A percentile compares a stretch with the other conserved stretches of the same genome.
Evolutionary conservation across 2,329 filamentous ascomycete species (phyloP).

Genomic region (Dactylella cylindrospora): DNA sequence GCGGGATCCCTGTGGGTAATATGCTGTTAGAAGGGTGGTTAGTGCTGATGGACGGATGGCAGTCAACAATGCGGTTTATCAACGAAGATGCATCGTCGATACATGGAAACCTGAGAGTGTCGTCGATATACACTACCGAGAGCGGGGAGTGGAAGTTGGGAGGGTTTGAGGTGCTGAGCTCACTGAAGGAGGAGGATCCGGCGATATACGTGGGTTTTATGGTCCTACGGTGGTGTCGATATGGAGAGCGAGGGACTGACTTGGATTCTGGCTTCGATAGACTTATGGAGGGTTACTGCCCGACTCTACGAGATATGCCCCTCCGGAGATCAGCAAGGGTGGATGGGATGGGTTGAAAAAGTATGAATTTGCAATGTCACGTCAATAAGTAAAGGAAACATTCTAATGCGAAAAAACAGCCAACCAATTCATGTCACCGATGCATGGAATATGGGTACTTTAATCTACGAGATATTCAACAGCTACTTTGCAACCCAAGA

Average conservation of each 20-base stretch:
- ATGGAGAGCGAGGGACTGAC: neutral
- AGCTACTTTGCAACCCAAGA: conserved; percentile 74
- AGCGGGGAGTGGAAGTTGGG: conserved; percentile 97
- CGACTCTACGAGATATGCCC: conserved; percentile 78
- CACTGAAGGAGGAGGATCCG: conserved; percentile 92
- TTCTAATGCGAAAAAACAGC: conserved; percentile 29
- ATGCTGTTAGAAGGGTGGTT: neutral
- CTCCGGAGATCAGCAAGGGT: conserved; percentile 79
- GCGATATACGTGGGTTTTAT: conserved; percentile 70
- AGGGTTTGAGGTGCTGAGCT: conserved; percentile 90
- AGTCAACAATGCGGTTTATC: conserved; percentile 93
- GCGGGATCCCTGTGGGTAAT: conserved; percentile 43
- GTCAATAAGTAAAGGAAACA: too few relatives aligned
- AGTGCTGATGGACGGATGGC: conserved; percentile 16
- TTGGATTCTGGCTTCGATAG: conserved; percentile 53
- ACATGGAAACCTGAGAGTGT: conserved; percentile 80
- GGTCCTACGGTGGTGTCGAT: neutral
- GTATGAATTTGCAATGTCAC: conserved; percentile 63
- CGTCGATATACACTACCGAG: conserved; percentile 88
- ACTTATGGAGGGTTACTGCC: conserved; percentile 85
- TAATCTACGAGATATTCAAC: conserved; percentile 91
- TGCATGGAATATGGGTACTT: conserved; percentile 78
- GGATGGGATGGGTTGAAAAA: conserved; percentile 93
- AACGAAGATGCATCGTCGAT: conserved; percentile 91
- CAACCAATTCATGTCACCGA: conserved; percentile 65